Conservation (phyloP, 108 stramenopile genomes). For the Skeletonema menzelii region DNA sequence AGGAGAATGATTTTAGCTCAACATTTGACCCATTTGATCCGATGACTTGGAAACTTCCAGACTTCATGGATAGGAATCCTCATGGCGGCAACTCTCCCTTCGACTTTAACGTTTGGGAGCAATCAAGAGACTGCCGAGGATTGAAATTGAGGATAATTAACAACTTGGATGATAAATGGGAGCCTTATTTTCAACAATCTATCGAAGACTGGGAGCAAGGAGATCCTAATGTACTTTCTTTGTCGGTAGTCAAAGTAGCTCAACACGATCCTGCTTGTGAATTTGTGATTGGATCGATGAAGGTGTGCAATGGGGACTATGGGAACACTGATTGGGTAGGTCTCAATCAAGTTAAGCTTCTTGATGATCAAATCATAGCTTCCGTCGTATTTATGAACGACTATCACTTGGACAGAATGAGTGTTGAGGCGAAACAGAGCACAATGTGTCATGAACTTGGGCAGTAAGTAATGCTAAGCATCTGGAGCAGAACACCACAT, state of each 20-base stretch:
- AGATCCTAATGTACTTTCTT: conserved; percentile 29
- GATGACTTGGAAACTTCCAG: conserved; percentile 21
- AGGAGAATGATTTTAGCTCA: not conserved
- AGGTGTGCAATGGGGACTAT: conserved; percentile 35
- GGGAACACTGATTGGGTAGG: conserved; percentile 37
- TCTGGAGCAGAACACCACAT: too few relatives aligned
- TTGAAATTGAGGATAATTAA: conserved; percentile 25
- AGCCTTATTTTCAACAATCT: conserved; percentile 16
- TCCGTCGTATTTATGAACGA: conserved; percentile 54
- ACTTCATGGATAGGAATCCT: conserved; percentile 15
- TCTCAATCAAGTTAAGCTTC: conserved; percentile 14
- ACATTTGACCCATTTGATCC: conserved; percentile 22
- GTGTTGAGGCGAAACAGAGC: conserved; percentile 23
- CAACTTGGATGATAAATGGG: conserved; percentile 38
- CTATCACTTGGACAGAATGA: conserved; percentile 18
- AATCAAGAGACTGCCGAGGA: conserved; percentile 15
- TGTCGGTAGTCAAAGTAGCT: conserved; percentile 7
- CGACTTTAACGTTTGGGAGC: conserved; percentile 21
- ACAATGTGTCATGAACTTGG: conserved; percentile 63
- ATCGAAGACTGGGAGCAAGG: conserved; percentile 43
- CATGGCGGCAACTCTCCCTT: conserved; percentile 30
- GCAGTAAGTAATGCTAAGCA: conserved; percentile 12
- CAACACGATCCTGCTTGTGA: conserved; percentile 22
- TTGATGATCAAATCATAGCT: conserved; percentile 22
- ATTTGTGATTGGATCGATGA: conserved; percentile 16